Evolutionary conservation across 768 basidiomycete genomes (phyloP).

Genomic region (Pleurotus djamor): DNA sequence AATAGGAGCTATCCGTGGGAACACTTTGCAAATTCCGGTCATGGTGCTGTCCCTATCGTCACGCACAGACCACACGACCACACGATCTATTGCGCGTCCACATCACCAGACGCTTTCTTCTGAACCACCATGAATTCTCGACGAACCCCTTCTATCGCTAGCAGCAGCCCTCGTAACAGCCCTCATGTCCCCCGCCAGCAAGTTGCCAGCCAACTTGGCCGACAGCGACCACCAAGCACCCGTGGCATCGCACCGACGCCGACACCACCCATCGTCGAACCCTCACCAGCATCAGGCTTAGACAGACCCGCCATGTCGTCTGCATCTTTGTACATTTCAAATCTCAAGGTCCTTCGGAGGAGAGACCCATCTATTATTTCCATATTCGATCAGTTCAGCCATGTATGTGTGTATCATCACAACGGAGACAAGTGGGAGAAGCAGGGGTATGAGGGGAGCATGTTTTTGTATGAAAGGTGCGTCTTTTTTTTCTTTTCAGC

Average conservation of each 20-base stretch:
- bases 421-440: slow-evolving; percentile 79
- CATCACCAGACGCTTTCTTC: not conserved
- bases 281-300: not conserved
- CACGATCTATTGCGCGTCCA: not conserved
- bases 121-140: not conserved
- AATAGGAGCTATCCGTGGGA: no score
- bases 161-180: slow-evolving; percentile 3
- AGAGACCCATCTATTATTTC: slow-evolving; percentile 77
- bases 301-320: slow-evolving; percentile 55
- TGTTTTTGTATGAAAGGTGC: slow-evolving; percentile 87
- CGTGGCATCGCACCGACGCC: not conserved
- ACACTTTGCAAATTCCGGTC: no score
- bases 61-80: not conserved
- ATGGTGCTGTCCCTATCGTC: not conserved
- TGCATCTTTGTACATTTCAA: slow-evolving; percentile 65
- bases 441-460: slow-evolving; percentile 82
- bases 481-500: slow-evolving; percentile 16
- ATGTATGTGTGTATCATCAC: slow-evolving; percentile 80
- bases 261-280: not conserved
- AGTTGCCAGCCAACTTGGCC: not conserved
- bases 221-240: not conserved
- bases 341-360: slow-evolving; percentile 77
- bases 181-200: not conserved
- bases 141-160: slow-evolving; percentile 3
- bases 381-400: slow-evolving; percentile 86